Conservation (phyloP, 2,329 filamentous ascomycete genomes). For the Cordyceps cicadae region DNA sequence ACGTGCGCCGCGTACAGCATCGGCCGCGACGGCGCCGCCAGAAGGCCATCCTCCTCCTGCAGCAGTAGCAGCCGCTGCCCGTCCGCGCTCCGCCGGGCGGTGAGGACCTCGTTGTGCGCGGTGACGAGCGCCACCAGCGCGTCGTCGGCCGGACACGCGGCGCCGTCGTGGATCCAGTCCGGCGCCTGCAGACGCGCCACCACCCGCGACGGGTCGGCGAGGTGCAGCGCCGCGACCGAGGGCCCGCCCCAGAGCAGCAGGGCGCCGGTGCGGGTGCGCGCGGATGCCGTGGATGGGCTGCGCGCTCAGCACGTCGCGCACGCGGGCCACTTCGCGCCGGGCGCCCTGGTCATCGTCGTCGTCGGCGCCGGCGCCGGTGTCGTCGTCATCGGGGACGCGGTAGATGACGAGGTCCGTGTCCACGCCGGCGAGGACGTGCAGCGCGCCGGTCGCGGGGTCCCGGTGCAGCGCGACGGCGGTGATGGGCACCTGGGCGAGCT, state of each 20-base stretch:
- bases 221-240: slow-evolving; percentile 33
- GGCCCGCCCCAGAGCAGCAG: slow-evolving; percentile 65
- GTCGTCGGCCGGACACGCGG: slow-evolving; percentile 38
- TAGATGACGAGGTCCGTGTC: slow-evolving; percentile 51
- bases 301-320: slow-evolving; percentile 48
- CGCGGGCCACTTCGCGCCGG: slow-evolving; percentile 24
- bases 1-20: slow-evolving; percentile 82
- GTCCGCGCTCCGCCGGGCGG: no score
- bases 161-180: slow-evolving; percentile 73
- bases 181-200: slow-evolving; percentile 38
- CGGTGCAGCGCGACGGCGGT: slow-evolving; percentile 50
- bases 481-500: slow-evolving; percentile 44
- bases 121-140: slow-evolving; percentile 58
- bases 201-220: background rate
- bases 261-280: slow-evolving; percentile 27
- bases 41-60: no score
- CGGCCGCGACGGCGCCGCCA: slow-evolving; percentile 62
- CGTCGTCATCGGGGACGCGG: slow-evolving; percentile 27
- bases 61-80: no score
- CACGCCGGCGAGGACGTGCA: slow-evolving; percentile 47
- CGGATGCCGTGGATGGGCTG: slow-evolving; percentile 68
- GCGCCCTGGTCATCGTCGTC: slow-evolving; percentile 18
- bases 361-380: background rate
- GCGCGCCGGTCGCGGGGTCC: slow-evolving; percentile 10
- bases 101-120: slow-evolving; percentile 75